Evolutionary conservation across 257 asterid genomes (phyloP), one percentile per base, ranked within the genome.

Genomic region (Cinchona pubescens): DNA sequence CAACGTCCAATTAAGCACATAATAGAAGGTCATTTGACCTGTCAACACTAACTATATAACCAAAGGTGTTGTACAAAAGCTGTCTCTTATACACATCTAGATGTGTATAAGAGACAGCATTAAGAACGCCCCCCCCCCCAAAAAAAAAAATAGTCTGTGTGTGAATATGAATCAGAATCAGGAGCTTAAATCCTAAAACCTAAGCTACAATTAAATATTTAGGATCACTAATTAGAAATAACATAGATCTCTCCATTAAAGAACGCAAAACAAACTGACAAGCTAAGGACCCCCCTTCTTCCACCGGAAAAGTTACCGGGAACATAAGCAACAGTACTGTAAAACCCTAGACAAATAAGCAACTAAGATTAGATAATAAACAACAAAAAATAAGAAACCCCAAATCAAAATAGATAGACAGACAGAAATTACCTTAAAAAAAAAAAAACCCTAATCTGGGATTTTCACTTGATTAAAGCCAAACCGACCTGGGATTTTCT

Each of bases 321-420:
- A 40, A 40, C 45, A 40, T 4, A 30, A 30, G n/a, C 23, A 61
- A 74, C 42, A 69, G 32, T 42, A 60, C 19, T 16, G 32, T 0
- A 30, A 76, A 76, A 69, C 75, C 71, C 75, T 76, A 60, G 67
- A 55, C 40, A 69, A 14, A 25, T 15, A 59, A 76, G 18, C 15
- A 68, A 43, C 16, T 1, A 76, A 56, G 27, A 68, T 7, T 8
- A 9, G 18, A 23, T 1, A 14, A 34, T 6, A 49, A 1, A 61
- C 34, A 1, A 38, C 1, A 27, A 55, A 73, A 32, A 25, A 30
- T 16, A 38, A 25, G 0, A 34, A 68, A 10, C 35, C 4, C 51
- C 8, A 1, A 25, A 37, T 21, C 68, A 4, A 58, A 15, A 9
- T 42, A 25, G 42, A 56, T 5, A 6, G 18, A 35, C 60, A 53